Conservation (phyloP, 2,329 filamentous ascomycete genomes). For the Colletotrichum filicis region DNA sequence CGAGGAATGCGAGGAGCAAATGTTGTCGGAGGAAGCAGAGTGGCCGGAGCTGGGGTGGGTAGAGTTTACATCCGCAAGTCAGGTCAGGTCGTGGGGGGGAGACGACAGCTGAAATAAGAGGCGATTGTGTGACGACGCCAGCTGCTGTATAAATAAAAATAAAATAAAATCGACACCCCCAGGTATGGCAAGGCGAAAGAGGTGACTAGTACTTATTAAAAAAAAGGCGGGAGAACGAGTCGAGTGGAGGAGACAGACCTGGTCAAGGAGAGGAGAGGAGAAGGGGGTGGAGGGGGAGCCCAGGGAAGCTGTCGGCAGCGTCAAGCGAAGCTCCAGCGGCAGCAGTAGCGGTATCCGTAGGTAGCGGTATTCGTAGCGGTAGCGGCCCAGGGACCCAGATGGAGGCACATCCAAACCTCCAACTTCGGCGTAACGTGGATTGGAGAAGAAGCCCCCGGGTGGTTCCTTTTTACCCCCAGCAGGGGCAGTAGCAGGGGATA, state of each 20-base stretch:
- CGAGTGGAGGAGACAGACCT: neutral
- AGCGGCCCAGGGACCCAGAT: neutral
- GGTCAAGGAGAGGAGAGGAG: slow-evolving; percentile 32
- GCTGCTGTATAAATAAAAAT: slow-evolving; percentile 5
- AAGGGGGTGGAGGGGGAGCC: neutral
- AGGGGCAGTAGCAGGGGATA: neutral
- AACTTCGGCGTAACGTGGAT: neutral
- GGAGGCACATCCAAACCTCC: neutral
- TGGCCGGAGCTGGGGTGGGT: slow-evolving; percentile 23
- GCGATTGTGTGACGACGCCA: slow-evolving; percentile 25
- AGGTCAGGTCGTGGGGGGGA: slow-evolving; percentile 11
- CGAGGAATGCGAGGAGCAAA: slow-evolving; percentile 20
- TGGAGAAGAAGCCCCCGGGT: neutral
- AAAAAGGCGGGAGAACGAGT: neutral
- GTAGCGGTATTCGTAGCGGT: neutral
- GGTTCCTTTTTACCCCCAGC: neutral
- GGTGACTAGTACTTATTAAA: slow-evolving; percentile 16
- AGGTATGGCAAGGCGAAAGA: slow-evolving; percentile 10
- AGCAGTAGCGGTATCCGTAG: slow-evolving; percentile 1
- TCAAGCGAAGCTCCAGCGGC: slow-evolving; percentile 11
- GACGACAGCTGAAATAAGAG: slow-evolving; percentile 34
- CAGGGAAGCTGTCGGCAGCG: slow-evolving; percentile 23
- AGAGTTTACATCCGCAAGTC: neutral
- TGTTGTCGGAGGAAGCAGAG: slow-evolving; percentile 24
- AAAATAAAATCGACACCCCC: neutral